These are phyloP conservation scores for Annulohypoxylon truncatum DNA, from an alignment of 2,329 filamentous ascomycete species.

Conservation along the genomic window DNA sequence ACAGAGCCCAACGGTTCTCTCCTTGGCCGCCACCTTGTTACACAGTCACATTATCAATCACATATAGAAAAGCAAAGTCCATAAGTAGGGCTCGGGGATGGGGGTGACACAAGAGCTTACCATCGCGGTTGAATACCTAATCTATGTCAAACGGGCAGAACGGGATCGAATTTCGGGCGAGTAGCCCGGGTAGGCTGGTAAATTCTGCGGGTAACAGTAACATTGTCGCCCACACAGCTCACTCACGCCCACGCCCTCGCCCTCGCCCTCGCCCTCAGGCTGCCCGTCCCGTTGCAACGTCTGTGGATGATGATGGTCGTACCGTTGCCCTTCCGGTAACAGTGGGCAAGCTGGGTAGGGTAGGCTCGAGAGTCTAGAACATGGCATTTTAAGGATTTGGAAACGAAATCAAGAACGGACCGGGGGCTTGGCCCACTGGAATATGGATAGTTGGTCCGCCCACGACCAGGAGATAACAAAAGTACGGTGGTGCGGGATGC, in stretches of 20 bases:
- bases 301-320: constrained; percentile 7
- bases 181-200: constrained; percentile 27
- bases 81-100: constrained; percentile 1
- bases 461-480: constrained; percentile 19
- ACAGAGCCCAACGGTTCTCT: constrained; percentile 28
- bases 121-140: constrained; percentile 29
- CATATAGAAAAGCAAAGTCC: constrained; percentile 4
- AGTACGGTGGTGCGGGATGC: constrained; percentile 33
- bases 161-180: constrained; percentile 23
- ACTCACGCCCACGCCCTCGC: constrained; percentile 1
- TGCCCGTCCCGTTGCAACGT: constrained; percentile 27
- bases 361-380: constrained; percentile 31
- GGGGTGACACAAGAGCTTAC: constrained; percentile 27
- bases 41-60: constrained; percentile 40
- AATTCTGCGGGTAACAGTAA: constrained; percentile 15
- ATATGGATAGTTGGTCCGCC: constrained; percentile 29
- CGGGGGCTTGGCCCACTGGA: constrained; percentile 38
- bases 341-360: constrained; percentile 22
- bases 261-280: not conserved
- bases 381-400: constrained; percentile 35
- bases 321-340: constrained; percentile 13
- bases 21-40: constrained; percentile 35
- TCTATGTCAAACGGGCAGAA: constrained; percentile 28
- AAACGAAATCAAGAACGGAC: constrained; percentile 35
- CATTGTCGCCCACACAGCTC: constrained; percentile 1